A percentile compares a stretch with the other conserved stretches of the same genome.
Conservation (phyloP, 2,329 filamentous ascomycete species). For the Ascochyta lentis region DNA sequence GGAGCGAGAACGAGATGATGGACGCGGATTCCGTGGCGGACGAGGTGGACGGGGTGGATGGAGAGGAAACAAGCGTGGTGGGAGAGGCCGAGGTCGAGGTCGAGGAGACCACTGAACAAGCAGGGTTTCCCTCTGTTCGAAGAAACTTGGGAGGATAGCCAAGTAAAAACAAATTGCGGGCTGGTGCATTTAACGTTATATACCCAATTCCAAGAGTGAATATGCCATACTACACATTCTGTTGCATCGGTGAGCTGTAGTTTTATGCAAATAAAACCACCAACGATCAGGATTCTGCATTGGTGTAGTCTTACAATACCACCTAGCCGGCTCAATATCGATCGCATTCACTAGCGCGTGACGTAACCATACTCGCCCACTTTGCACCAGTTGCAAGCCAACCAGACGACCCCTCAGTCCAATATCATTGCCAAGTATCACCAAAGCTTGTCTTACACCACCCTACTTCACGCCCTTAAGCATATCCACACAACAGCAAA, state of each 20-base stretch:
- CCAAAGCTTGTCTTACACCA: constrained; percentile 10
- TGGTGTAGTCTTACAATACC: background rate
- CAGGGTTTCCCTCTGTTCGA: background rate
- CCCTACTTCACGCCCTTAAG: background rate
- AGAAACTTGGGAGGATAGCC: background rate
- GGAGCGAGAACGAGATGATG: constrained; percentile 49
- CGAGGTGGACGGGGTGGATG: constrained; percentile 44
- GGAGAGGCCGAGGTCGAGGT: constrained; percentile 34
- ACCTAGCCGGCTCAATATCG: background rate
- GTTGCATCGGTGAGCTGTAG: background rate
- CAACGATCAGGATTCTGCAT: background rate
- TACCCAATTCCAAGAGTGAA: background rate
- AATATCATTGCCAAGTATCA: constrained; percentile 11
- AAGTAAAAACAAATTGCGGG: background rate
- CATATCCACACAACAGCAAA: background rate
- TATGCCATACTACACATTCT: background rate
- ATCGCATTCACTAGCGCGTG: background rate
- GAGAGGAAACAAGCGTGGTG: constrained; percentile 43
- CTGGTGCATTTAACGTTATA: background rate
- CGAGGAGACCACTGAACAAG: constrained; percentile 28
- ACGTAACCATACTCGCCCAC: background rate
- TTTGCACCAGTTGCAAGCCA: background rate
- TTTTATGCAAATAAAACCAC: background rate
- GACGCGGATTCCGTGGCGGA: constrained; percentile 40
- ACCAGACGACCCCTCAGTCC: background rate